Evolutionary conservation across 2,329 filamentous ascomycete species (phyloP).

Genomic region (Verticillium dahliae): DNA sequence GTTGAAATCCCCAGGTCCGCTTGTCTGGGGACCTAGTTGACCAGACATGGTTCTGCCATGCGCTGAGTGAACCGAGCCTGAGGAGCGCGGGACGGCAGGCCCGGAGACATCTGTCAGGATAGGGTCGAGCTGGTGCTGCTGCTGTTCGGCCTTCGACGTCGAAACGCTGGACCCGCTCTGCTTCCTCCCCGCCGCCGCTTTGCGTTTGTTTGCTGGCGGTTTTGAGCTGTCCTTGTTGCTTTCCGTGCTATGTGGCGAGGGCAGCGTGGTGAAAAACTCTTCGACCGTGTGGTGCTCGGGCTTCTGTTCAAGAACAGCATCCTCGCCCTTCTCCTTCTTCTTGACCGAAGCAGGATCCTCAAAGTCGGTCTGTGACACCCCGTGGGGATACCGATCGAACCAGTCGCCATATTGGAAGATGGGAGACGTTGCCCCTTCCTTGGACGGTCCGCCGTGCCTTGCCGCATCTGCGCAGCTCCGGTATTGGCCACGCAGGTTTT

Average conservation of each 20-base stretch:
- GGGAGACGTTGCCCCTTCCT: conserved; percentile 42
- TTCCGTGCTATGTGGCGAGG: conserved; percentile 52
- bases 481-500: conserved; percentile 86
- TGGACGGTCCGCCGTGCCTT: conserved; percentile 53
- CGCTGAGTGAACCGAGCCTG: conserved; percentile 27
- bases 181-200: background rate
- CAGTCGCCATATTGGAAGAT: conserved; percentile 97
- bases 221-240: conserved; percentile 16
- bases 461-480: conserved; percentile 77
- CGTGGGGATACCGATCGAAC: conserved; percentile 93
- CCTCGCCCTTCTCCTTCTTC: conserved; percentile 73
- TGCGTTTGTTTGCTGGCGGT: conserved; percentile 6
- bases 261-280: conserved; percentile 82
- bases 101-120: conserved; percentile 17
- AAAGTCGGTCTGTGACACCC: conserved; percentile 78
- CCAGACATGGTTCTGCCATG: conserved; percentile 28
- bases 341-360: conserved; percentile 63
- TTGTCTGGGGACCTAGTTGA: conserved; percentile 32
- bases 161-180: background rate
- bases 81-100: conserved; percentile 18
- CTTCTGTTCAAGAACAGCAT: conserved; percentile 83
- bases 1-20: conserved; percentile 31
- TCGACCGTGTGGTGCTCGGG: conserved; percentile 89
- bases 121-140: conserved; percentile 15
- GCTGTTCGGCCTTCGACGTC: conserved; percentile 30